These are phyloP conservation scores for Yarrowia phangngaensis DNA, from an alignment of 805 yeast species.

Conservation along the genomic window DNA sequence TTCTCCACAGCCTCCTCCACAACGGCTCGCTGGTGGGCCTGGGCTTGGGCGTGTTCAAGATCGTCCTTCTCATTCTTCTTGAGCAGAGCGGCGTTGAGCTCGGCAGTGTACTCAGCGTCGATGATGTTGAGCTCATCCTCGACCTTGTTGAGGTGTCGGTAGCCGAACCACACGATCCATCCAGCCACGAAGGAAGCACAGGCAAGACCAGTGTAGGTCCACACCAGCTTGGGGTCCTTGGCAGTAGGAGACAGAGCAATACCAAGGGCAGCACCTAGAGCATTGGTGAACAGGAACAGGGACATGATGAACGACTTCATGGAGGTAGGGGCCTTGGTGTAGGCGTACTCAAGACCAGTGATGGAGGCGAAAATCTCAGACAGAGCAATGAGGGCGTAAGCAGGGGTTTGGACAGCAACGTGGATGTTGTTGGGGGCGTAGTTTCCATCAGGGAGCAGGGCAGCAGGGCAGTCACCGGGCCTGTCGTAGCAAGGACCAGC, in stretches of 20 bases:
- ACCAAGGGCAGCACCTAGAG: slow-evolving; percentile 75
- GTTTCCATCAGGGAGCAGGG: slow-evolving; percentile 35
- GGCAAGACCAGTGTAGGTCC: slow-evolving; percentile 65
- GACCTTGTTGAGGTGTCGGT: slow-evolving; percentile 51
- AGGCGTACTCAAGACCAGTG: slow-evolving; percentile 81
- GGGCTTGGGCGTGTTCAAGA: not conserved
- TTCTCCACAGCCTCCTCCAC: slow-evolving; percentile 23
- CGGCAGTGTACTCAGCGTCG: slow-evolving; percentile 41
- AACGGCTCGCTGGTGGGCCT: slow-evolving; percentile 13
- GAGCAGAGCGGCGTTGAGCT: slow-evolving; percentile 32
- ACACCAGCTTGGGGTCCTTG: slow-evolving; percentile 62
- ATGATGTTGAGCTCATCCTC: slow-evolving; percentile 58
- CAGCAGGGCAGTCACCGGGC: slow-evolving; percentile 54
- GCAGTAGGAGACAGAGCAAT: slow-evolving; percentile 66
- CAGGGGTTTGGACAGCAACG: slow-evolving; percentile 69
- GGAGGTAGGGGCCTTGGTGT: slow-evolving; percentile 70
- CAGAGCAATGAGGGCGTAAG: slow-evolving; percentile 66
- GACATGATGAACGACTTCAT: slow-evolving; percentile 64
- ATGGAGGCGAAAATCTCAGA: slow-evolving; percentile 77
- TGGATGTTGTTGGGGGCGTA: slow-evolving; percentile 51
- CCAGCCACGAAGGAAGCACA: slow-evolving; percentile 59
- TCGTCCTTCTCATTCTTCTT: slow-evolving; percentile 14
- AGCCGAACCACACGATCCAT: slow-evolving; percentile 55
- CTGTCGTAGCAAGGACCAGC: slow-evolving; percentile 70
- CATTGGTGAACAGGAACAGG: slow-evolving; percentile 63